A percentile compares a stretch with the other conserved stretches of the same genome.
Evolutionary conservation across 2,329 filamentous ascomycete genomes (phyloP).

Genomic region (Blastomyces parvus): DNA sequence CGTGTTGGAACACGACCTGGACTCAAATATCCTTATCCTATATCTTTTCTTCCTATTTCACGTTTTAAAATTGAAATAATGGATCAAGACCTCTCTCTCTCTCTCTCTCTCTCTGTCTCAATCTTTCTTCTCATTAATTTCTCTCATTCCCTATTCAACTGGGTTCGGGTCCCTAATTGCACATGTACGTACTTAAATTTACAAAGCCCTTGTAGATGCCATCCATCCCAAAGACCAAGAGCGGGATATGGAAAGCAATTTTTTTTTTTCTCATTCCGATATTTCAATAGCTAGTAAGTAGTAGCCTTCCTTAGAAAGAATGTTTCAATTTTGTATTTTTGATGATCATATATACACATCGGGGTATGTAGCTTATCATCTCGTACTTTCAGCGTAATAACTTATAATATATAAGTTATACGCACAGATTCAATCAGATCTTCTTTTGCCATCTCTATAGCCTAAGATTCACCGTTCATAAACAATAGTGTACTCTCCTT

Average conservation of each 20-base stretch:
- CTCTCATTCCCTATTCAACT: background rate
- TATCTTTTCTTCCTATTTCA: background rate
- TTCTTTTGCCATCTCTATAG: too few relatives aligned
- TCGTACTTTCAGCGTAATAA: background rate
- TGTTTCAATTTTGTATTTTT: background rate
- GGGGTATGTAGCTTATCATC: background rate
- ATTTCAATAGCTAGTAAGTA: too few relatives aligned
- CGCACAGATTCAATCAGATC: too few relatives aligned
- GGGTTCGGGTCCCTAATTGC: too few relatives aligned
- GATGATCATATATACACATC: background rate
- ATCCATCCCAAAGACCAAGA: background rate
- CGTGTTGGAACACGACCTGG: background rate
- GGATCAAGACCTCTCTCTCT: background rate
- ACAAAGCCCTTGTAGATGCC: background rate
- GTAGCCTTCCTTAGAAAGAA: too few relatives aligned
- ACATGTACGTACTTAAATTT: background rate
- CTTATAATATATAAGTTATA: too few relatives aligned
- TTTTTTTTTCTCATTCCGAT: too few relatives aligned
- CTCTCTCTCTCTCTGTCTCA: too few relatives aligned
- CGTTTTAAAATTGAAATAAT: background rate
- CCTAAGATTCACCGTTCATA: too few relatives aligned
- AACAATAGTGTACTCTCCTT: conserved; percentile 9
- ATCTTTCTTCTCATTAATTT: background rate
- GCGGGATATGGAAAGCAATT: background rate
- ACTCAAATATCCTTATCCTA: background rate